A percentile compares a stretch with the other conserved stretches of the same genome.
Conservation (phyloP, 2,329 filamentous ascomycete species). For the Drechslera avenae region DNA sequence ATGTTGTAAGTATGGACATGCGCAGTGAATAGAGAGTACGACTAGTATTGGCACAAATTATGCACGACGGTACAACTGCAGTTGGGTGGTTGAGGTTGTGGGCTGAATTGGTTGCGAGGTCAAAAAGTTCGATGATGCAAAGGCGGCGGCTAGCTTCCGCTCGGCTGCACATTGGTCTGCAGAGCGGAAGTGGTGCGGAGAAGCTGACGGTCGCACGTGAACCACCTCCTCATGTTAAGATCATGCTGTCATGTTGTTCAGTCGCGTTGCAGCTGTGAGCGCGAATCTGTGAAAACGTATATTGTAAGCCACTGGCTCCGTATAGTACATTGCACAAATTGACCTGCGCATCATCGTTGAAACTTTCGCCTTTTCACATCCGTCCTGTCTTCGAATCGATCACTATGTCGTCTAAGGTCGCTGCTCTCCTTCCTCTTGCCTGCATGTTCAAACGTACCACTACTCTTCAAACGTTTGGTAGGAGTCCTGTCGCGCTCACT, state of each 20-base stretch:
- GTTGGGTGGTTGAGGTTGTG: background rate
- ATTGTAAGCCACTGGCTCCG: too few species aligned
- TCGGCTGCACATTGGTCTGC: slow-evolving; percentile 36
- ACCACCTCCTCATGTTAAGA: background rate
- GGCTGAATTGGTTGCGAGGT: slow-evolving; percentile 7
- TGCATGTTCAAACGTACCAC: slow-evolving; percentile 30
- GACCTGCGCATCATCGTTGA: background rate
- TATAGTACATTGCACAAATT: background rate
- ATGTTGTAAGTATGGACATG: slow-evolving; percentile 21
- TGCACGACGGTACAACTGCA: background rate
- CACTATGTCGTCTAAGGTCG: background rate
- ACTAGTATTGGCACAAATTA: background rate
- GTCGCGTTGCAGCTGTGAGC: too few species aligned
- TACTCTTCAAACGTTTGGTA: slow-evolving; percentile 34
- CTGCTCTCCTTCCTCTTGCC: slow-evolving; percentile 29
- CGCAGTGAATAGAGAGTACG: background rate
- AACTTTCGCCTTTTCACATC: slow-evolving; percentile 28
- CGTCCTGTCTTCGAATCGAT: slow-evolving; percentile 13
- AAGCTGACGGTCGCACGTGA: background rate
- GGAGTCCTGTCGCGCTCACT: slow-evolving; percentile 27
- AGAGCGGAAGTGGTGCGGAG: slow-evolving; percentile 13
- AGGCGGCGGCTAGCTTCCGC: slow-evolving; percentile 21
- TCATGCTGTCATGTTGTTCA: too few species aligned
- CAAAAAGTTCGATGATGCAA: slow-evolving; percentile 41
- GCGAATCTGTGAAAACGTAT: too few species aligned